Conservation (phyloP, 179 eudicot genomes). For the Amaranthus tricolor region DNA sequence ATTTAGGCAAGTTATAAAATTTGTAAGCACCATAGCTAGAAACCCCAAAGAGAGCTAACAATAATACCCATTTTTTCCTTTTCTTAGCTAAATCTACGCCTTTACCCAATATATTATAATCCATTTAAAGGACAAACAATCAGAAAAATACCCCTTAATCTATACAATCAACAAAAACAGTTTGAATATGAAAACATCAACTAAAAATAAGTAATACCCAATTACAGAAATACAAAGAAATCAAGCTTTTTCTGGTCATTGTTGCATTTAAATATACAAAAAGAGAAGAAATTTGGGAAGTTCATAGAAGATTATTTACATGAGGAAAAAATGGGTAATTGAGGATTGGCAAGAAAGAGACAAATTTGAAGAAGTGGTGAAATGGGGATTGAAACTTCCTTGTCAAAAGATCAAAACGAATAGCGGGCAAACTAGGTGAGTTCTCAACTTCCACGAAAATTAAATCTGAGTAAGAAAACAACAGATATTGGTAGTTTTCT, state of each 20-base stretch:
- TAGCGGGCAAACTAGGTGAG: neutral
- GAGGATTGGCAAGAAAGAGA: slow-evolving; percentile 12
- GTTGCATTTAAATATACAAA: neutral
- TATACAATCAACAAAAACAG: neutral
- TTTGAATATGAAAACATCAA: neutral
- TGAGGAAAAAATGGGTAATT: neutral
- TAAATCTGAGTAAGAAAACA: neutral
- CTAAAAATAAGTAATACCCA: neutral
- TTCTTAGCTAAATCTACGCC: slow-evolving; percentile 44
- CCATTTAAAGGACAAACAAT: slow-evolving; percentile 33
- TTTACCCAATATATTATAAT: slow-evolving; percentile 40
- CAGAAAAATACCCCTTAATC: neutral
- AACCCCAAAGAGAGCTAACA: slow-evolving; percentile 51
- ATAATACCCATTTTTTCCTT: slow-evolving; percentile 53
- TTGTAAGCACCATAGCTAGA: slow-evolving; percentile 66
- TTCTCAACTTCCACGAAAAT: slow-evolving; percentile 11
- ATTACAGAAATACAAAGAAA: too few species aligned
- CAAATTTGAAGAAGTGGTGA: neutral
- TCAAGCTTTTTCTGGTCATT: neutral
- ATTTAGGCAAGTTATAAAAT: slow-evolving; percentile 55
- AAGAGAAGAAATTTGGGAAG: neutral
- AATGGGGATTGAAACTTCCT: neutral
- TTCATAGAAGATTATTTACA: neutral
- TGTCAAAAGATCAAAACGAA: neutral
- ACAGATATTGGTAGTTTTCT: neutral